Percentiles rank a stretch among this genome's conserved stretches.
Evolutionary conservation across 176 grass and related monocot species (phyloP).

Genomic region (Coix lacrymajobi): DNA sequence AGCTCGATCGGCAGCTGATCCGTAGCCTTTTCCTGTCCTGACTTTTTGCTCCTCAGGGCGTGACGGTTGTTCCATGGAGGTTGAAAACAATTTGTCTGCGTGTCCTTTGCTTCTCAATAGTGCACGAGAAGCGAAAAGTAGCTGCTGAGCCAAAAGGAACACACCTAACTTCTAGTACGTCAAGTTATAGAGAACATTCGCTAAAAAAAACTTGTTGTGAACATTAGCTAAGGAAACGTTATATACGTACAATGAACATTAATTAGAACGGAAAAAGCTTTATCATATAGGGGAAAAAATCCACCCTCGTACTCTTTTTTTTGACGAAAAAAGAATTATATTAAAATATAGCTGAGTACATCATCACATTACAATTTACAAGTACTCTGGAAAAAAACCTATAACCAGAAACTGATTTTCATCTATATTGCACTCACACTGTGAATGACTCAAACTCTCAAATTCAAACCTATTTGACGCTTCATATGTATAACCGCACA

Average conservation of each 20-base stretch:
- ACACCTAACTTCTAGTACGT: neutral
- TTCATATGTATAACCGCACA: too few relatives aligned
- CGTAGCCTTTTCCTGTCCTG: neutral
- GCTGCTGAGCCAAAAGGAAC: neutral
- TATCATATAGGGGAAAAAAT: neutral
- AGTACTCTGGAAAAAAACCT: too few relatives aligned
- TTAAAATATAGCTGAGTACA: too few relatives aligned
- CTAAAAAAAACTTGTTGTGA: neutral
- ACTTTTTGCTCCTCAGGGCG: neutral
- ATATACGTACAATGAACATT: neutral
- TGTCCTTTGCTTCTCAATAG: neutral
- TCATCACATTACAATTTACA: too few relatives aligned
- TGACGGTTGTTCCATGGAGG: slow-evolving; percentile 8
- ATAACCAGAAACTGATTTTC: too few relatives aligned
- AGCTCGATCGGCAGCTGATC: neutral
- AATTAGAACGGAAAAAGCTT: neutral
- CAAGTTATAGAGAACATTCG: neutral
- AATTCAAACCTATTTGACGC: too few relatives aligned
- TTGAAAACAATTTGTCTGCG: slow-evolving; percentile 30
- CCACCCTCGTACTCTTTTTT: neutral
- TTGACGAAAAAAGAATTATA: too few relatives aligned
- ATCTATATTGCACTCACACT: too few relatives aligned
- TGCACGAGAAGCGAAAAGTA: neutral
- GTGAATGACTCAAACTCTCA: too few relatives aligned
- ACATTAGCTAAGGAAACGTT: too few relatives aligned